A percentile compares a stretch with the other conserved stretches of the same genome.
Evolutionary conservation across 352 stramenopile species (phyloP).

Genomic region (Salisapilia sapeloensis): DNA sequence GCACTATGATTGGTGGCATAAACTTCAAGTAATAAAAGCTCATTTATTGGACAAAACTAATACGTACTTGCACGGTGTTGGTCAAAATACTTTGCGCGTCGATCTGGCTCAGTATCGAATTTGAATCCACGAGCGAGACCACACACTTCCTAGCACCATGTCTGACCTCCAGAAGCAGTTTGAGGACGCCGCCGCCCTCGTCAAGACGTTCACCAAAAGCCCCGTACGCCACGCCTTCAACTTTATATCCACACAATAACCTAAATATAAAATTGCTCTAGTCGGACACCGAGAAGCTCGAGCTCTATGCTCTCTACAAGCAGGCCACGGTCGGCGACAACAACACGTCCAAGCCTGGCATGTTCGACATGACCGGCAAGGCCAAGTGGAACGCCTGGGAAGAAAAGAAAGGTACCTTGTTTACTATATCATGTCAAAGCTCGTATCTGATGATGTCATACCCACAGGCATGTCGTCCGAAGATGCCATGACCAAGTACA

Average conservation of each 20-base stretch:
- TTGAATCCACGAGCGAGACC: too few relatives aligned
- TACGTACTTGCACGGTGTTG: too few relatives aligned
- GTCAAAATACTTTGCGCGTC: too few relatives aligned
- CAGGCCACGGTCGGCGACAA: slow-evolving; percentile 80
- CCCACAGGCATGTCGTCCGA: slow-evolving; percentile 36
- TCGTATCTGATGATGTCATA: not conserved
- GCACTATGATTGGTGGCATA: too few relatives aligned
- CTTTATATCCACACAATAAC: not conserved
- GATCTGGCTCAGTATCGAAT: too few relatives aligned
- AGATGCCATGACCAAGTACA: slow-evolving; percentile 80
- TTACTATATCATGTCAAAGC: not conserved
- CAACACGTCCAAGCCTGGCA: slow-evolving; percentile 60
- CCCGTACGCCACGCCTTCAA: slow-evolving; percentile 11
- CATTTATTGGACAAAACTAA: too few relatives aligned
- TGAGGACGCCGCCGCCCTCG: slow-evolving; percentile 58
- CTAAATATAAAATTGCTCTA: slow-evolving; percentile 1
- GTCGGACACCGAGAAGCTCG: slow-evolving; percentile 83
- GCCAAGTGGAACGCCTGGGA: slow-evolving; percentile 83
- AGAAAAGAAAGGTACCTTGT: slow-evolving; percentile 41
- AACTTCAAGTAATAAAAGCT: too few relatives aligned
- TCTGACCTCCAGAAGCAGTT: slow-evolving; percentile 74
- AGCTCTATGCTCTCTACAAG: slow-evolving; percentile 83
- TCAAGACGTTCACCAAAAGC: slow-evolving; percentile 69
- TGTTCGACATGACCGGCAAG: slow-evolving; percentile 78
- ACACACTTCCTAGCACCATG: too few relatives aligned